These are phyloP conservation scores for Sphaerulina populicola DNA, from an alignment of 2,329 filamentous ascomycete species.

Conservation along the genomic window DNA sequence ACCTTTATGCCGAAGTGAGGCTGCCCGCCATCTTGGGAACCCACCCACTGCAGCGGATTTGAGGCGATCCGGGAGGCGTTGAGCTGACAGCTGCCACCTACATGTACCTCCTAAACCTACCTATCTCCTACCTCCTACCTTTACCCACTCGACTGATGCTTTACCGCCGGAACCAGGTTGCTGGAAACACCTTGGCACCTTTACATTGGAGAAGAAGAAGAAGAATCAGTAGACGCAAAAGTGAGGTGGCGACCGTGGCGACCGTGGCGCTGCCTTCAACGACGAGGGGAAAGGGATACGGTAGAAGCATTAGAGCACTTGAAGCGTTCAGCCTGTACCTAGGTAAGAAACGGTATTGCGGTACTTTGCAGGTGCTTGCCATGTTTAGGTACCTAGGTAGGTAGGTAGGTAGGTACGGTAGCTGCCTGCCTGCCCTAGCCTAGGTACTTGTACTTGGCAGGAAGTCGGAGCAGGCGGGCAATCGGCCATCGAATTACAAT, in stretches of 20 bases:
- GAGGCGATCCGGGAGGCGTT: background rate
- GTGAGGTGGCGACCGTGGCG: too few species aligned
- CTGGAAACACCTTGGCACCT: background rate
- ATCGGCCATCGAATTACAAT: slow-evolving; percentile 11
- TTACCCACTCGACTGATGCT: background rate
- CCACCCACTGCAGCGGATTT: background rate
- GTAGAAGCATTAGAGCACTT: background rate
- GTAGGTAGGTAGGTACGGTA: too few species aligned
- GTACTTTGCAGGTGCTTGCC: background rate
- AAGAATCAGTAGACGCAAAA: background rate
- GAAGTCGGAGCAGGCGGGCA: background rate
- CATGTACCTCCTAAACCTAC: background rate
- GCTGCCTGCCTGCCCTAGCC: background rate
- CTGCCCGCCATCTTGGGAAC: background rate
- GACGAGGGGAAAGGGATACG: background rate
- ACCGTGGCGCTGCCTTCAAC: background rate
- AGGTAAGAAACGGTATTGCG: background rate
- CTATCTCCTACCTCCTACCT: too few species aligned
- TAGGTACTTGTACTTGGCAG: background rate
- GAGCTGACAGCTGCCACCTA: background rate
- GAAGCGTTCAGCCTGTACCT: too few species aligned
- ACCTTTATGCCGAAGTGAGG: background rate
- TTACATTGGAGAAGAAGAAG: background rate
- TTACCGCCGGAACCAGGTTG: background rate
- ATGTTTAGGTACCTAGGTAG: too few species aligned